Evolutionary conservation across 192 early-diverging fungal species (phyloP).

Genomic region (Gonapodya prolifera): DNA sequence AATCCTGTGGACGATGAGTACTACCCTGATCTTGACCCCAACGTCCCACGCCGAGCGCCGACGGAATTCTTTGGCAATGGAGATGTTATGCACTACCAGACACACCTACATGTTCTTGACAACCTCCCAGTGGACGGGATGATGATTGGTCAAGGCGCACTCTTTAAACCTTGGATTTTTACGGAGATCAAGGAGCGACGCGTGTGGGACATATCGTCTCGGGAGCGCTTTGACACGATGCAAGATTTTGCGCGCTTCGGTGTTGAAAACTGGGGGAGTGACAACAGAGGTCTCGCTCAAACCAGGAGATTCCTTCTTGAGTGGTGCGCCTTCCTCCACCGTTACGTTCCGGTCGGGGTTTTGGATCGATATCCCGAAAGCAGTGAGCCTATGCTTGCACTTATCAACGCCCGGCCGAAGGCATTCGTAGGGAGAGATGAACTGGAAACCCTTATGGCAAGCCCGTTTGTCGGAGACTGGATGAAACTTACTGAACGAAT

Average conservation of each 20-base stretch:
- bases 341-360: slow-evolving; percentile 84
- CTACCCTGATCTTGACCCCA: background rate
- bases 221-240: slow-evolving; percentile 84
- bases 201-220: slow-evolving; percentile 81
- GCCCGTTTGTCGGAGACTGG: slow-evolving; percentile 68
- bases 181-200: slow-evolving; percentile 75
- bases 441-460: slow-evolving; percentile 89
- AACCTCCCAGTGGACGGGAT: slow-evolving; percentile 56
- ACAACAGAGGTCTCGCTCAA: slow-evolving; percentile 71
- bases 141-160: slow-evolving; percentile 84
- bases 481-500: slow-evolving; percentile 85
- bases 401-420: slow-evolving; percentile 80
- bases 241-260: slow-evolving; percentile 68
- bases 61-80: slow-evolving; percentile 66
- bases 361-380: slow-evolving; percentile 84
- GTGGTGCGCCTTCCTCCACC: slow-evolving; percentile 36
- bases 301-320: slow-evolving; percentile 70
- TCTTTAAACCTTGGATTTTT: slow-evolving; percentile 98
- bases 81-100: slow-evolving; percentile 72
- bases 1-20: background rate
- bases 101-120: slow-evolving; percentile 63
- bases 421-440: slow-evolving; percentile 76
- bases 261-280: slow-evolving; percentile 93
- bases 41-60: background rate
- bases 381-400: background rate